These are phyloP conservation scores for Sugiyamaella smithiae DNA, from an alignment of 805 yeast species.

Conservation along the genomic window DNA sequence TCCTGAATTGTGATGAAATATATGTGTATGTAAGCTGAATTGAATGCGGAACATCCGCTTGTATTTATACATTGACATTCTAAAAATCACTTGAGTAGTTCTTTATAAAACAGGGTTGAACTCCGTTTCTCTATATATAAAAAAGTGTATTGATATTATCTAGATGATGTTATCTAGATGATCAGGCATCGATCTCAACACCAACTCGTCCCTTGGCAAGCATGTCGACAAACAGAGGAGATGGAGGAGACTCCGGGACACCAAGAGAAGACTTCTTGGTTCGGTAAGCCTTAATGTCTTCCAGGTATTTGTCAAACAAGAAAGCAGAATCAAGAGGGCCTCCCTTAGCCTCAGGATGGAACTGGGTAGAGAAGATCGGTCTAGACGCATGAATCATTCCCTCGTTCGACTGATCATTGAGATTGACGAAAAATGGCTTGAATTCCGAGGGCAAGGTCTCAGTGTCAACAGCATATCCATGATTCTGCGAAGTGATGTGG, in stretches of 20 bases:
- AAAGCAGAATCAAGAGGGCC: conserved; percentile 94
- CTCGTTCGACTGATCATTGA: conserved; percentile 95
- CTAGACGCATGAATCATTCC: conserved; percentile 87
- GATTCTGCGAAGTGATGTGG: conserved; percentile 98
- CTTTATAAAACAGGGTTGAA: too few species aligned
- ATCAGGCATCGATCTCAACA: conserved; percentile 39
- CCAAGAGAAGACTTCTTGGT: conserved; percentile 42
- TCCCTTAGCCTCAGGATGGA: conserved; percentile 99
- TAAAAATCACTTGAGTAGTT: too few species aligned
- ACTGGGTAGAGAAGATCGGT: conserved; percentile 95
- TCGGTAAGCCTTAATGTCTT: conserved; percentile 57
- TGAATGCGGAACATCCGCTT: conserved; percentile 7
- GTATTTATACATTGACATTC: background rate
- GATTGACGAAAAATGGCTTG: conserved; percentile 85
- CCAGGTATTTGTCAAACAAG: conserved; percentile 86
- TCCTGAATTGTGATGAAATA: conserved; percentile 1
- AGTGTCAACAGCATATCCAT: conserved; percentile 95
- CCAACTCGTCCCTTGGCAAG: conserved; percentile 43
- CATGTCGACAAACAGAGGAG: conserved; percentile 37
- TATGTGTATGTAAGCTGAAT: conserved; percentile 2
- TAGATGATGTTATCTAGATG: too few species aligned
- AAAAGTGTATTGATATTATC: too few species aligned
- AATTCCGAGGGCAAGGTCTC: conserved; percentile 69
- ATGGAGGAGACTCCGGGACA: conserved; percentile 40
- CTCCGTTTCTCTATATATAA: too few species aligned